A percentile compares a stretch with the other conserved stretches of the same genome.
phyloP scores from a whole-genome alignment of 1,284 basidiomycete genomes.

The Farysia itapuensis region DNA sequence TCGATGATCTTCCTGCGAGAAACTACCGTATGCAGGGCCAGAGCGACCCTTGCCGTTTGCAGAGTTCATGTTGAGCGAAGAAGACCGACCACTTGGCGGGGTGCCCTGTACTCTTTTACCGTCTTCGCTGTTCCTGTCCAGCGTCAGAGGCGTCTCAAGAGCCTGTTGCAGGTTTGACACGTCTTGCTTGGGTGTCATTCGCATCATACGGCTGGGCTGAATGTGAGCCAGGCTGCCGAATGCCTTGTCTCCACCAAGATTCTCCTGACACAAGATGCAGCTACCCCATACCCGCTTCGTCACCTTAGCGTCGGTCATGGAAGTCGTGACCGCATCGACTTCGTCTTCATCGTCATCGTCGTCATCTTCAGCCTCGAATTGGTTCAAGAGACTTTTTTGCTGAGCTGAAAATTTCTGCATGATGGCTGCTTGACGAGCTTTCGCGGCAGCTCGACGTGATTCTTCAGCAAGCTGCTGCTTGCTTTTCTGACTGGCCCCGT shows the following conservation, averaged over 20 bases:
- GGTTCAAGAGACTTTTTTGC: slow-evolving; percentile 53
- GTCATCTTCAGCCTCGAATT: slow-evolving; percentile 49
- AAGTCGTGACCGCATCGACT: slow-evolving; percentile 15
- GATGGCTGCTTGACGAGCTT: slow-evolving; percentile 55
- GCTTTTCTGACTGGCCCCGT: slow-evolving; percentile 1
- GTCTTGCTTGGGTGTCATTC: slow-evolving; percentile 73
- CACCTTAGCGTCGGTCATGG: slow-evolving; percentile 10
- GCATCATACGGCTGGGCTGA: slow-evolving; percentile 83
- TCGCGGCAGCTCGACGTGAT: slow-evolving; percentile 45
- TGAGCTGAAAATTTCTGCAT: slow-evolving; percentile 57
- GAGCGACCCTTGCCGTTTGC: slow-evolving; percentile 5
- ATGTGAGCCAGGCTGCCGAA: slow-evolving; percentile 89
- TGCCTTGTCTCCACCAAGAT: slow-evolving; percentile 71
- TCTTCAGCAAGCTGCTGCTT: slow-evolving; percentile 37
- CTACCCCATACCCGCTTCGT: slow-evolving; percentile 65
- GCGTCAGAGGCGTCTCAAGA: slow-evolving; percentile 64
- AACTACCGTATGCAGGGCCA: slow-evolving; percentile 59
- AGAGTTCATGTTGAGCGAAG: slow-evolving; percentile 3
- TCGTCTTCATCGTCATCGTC: slow-evolving; percentile 44
- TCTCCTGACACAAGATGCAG: slow-evolving; percentile 98
- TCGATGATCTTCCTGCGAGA: slow-evolving; percentile 47
- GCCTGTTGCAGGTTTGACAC: slow-evolving; percentile 72
- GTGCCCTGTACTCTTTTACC: slow-evolving; percentile 40
- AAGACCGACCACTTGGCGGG: slow-evolving; percentile 15
- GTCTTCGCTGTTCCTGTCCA: slow-evolving; percentile 46